Evolutionary conservation across 2,329 filamentous ascomycete species (phyloP).

Genomic region (Orbilia brochopaga): DNA sequence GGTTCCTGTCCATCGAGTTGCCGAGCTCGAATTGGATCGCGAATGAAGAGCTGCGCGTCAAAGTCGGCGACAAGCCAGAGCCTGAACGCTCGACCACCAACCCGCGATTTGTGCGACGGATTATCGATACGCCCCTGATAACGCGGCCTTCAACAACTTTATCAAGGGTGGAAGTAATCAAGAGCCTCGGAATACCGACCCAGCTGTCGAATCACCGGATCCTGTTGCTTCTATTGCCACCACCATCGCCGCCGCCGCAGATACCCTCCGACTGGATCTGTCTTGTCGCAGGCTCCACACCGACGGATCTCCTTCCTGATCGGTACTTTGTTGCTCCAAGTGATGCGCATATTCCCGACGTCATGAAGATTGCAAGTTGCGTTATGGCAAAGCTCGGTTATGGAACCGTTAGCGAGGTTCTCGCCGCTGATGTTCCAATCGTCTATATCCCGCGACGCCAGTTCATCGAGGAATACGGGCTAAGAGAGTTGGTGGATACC

Average conservation of each 20-base stretch:
- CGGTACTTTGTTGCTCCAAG: constrained; percentile 38
- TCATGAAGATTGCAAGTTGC: constrained; percentile 45
- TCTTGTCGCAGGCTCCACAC: constrained; percentile 36
- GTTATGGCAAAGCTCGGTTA: constrained; percentile 49
- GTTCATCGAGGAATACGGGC: constrained; percentile 41
- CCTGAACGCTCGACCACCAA: constrained; percentile 21
- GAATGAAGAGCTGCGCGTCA: constrained; percentile 6
- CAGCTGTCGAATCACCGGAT: constrained; percentile 14
- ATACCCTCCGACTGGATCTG: constrained; percentile 46
- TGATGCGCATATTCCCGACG: constrained; percentile 41
- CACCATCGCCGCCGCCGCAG: constrained; percentile 33
- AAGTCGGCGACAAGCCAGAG: not conserved
- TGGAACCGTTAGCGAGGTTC: constrained; percentile 39
- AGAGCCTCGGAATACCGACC: constrained; percentile 20
- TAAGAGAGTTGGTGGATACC: constrained; percentile 32
- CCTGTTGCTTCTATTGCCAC: constrained; percentile 26
- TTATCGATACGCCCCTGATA: constrained; percentile 40
- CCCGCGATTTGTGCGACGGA: constrained; percentile 23
- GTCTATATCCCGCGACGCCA: constrained; percentile 41
- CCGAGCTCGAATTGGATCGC: constrained; percentile 29
- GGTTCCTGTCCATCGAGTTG: constrained; percentile 25
- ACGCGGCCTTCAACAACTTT: constrained; percentile 24
- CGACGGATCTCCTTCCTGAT: constrained; percentile 34
- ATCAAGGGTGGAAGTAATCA: constrained; percentile 22
- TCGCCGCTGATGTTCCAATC: constrained; percentile 32